Percentiles rank a stretch among this genome's conserved stretches.
phyloP scores from a whole-genome alignment of 2,329 filamentous ascomycete species.

The Balansia obtecta region DNA sequence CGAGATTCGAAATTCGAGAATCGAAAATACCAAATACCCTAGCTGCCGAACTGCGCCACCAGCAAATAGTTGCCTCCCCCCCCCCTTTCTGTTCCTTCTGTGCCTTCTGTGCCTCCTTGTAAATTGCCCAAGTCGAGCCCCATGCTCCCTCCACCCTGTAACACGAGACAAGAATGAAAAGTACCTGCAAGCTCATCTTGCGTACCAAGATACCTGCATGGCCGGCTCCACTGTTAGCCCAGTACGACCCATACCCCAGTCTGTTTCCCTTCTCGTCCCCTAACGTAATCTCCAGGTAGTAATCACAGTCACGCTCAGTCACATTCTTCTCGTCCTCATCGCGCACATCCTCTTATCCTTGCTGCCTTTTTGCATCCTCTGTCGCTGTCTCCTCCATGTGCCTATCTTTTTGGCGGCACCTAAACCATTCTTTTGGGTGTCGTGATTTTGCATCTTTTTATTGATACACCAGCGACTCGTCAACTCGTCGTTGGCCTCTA shows the following conservation, averaged over 20 bases:
- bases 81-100: neutral
- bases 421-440: no score
- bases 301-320: neutral
- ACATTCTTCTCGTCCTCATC: neutral
- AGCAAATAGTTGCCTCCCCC: neutral
- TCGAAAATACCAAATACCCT: neutral
- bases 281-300: neutral
- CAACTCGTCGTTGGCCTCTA: neutral
- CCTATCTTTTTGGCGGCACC: neutral
- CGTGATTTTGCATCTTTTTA: neutral
- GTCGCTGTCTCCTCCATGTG: neutral
- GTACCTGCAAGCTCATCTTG: no score
- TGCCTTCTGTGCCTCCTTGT: neutral
- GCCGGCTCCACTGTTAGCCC: neutral
- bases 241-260: neutral
- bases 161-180: no score
- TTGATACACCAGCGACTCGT: neutral
- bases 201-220: neutral
- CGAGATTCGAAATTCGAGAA: neutral
- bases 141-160: neutral
- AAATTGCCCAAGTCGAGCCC: neutral
- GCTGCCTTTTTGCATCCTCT: neutral
- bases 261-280: neutral
- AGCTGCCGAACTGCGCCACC: neutral
- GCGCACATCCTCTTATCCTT: neutral